Percentiles rank a stretch among this genome's conserved stretches.
phyloP scores from a whole-genome alignment of 345 rosid species.

The Arabidopsis suecica region DNA sequence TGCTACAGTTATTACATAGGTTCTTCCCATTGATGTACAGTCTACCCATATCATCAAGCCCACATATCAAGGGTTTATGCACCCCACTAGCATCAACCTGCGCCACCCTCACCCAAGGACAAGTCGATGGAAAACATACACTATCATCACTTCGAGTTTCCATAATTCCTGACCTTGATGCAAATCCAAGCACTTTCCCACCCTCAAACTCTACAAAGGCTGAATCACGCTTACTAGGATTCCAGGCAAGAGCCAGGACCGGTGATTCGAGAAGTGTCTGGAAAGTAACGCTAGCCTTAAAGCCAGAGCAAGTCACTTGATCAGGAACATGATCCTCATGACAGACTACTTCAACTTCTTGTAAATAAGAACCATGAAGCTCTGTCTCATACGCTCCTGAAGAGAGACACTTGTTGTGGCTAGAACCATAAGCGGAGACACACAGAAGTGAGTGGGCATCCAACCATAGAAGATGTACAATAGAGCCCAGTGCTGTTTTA shows the following conservation, averaged over 20 bases:
- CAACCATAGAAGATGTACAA: constrained; percentile 77
- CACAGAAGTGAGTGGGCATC: constrained; percentile 72
- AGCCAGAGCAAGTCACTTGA: constrained; percentile 71
- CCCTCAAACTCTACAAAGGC: constrained; percentile 86
- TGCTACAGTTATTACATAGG: constrained; percentile 83
- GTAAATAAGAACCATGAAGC: constrained; percentile 62
- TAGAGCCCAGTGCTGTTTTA: constrained; percentile 62
- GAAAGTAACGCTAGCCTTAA: constrained; percentile 61
- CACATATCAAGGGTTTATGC: constrained; percentile 67
- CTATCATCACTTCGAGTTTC: constrained; percentile 53
- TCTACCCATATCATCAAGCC: constrained; percentile 86
- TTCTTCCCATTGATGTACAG: constrained; percentile 66
- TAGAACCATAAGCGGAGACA: constrained; percentile 64
- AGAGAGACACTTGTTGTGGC: constrained; percentile 52
- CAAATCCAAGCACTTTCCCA: constrained; percentile 66
- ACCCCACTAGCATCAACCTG: constrained; percentile 49
- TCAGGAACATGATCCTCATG: constrained; percentile 69
- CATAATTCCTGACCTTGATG: constrained; percentile 53
- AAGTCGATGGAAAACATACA: constrained; percentile 60
- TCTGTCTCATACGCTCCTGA: constrained; percentile 48
- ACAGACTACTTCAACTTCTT: constrained; percentile 76
- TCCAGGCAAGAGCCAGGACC: constrained; percentile 63
- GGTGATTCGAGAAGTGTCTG: constrained; percentile 57
- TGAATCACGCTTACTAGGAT: constrained; percentile 64
- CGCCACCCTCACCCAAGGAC: constrained; percentile 77